Evolutionary conservation across 2,329 filamentous ascomycete genomes (phyloP).

Genomic region (Tolypocladium endophyticum): DNA sequence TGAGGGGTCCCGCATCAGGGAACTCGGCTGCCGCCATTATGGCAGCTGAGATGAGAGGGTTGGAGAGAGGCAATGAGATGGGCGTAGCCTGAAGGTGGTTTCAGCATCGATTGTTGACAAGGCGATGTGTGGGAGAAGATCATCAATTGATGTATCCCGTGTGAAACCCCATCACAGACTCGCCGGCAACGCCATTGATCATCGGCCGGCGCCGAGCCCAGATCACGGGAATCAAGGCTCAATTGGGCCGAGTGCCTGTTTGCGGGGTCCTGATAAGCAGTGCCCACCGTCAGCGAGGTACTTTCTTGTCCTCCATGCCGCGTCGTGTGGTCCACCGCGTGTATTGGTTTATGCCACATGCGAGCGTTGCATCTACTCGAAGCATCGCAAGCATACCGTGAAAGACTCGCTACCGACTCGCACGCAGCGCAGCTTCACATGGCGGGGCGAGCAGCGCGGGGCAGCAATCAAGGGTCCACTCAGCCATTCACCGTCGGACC

Average conservation of each 20-base stretch:
- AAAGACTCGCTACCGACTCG: background rate
- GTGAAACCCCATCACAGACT: background rate
- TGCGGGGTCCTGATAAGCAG: background rate
- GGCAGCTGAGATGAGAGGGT: background rate
- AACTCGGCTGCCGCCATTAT: slow-evolving; percentile 2
- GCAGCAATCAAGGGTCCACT: background rate
- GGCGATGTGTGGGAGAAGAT: background rate
- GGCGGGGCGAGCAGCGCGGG: background rate
- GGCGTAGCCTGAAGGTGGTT: background rate
- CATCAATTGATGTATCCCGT: too few species aligned
- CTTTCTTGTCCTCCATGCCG: background rate
- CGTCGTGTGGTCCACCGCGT: background rate
- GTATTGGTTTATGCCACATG: background rate
- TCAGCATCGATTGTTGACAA: background rate
- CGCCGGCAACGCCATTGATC: slow-evolving; percentile 4
- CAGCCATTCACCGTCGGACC: background rate
- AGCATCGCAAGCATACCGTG: background rate
- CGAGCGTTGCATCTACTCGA: background rate
- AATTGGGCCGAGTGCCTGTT: background rate
- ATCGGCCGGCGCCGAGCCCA: slow-evolving; percentile 4
- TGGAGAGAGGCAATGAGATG: background rate
- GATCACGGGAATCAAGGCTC: background rate
- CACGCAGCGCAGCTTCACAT: background rate
- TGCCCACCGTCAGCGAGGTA: background rate
- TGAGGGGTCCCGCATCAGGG: slow-evolving; percentile 33